Percentiles rank a stretch among this genome's conserved stretches.
Evolutionary conservation across 331 rosid genomes (phyloP).

Genomic region (Erythrophleum ivorense): DNA sequence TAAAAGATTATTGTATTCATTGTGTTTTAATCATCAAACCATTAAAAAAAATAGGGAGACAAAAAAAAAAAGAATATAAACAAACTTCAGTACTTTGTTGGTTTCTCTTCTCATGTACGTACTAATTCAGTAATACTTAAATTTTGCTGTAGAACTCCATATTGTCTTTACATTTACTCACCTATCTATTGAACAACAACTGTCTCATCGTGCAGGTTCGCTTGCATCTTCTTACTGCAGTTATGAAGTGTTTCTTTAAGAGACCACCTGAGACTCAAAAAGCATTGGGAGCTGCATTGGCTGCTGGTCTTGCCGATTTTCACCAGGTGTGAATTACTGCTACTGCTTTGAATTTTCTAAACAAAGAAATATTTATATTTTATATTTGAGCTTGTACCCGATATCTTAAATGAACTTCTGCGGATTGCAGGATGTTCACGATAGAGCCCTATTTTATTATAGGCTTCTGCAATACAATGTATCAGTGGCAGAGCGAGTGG

Average conservation of each 20-base stretch:
- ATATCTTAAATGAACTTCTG: slow-evolving; percentile 47
- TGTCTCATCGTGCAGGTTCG: slow-evolving; percentile 79
- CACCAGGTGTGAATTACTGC: slow-evolving; percentile 74
- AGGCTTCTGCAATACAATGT: slow-evolving; percentile 86
- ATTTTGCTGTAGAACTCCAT: not conserved
- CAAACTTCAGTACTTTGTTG: not conserved
- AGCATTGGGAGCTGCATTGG: slow-evolving; percentile 94
- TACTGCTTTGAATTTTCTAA: slow-evolving; percentile 23
- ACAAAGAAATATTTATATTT: slow-evolving; percentile 18
- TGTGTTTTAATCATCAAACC: not conserved
- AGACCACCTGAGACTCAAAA: slow-evolving; percentile 96
- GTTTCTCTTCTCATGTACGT: not conserved
- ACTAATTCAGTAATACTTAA: slow-evolving; percentile 14
- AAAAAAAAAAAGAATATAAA: slow-evolving; percentile 1
- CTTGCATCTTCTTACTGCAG: slow-evolving; percentile 95
- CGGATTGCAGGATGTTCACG: slow-evolving; percentile 94
- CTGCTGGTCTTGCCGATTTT: slow-evolving; percentile 92
- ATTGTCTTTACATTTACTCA: slow-evolving; percentile 17
- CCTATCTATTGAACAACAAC: slow-evolving; percentile 33
- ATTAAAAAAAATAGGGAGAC: not conserved
- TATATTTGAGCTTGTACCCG: slow-evolving; percentile 18
- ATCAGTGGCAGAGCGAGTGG: slow-evolving; percentile 86
- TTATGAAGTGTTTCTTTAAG: slow-evolving; percentile 97
- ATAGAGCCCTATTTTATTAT: slow-evolving; percentile 94
- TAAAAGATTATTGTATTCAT: not conserved